Evolutionary conservation across 78 protist genomes (phyloP).

Genomic region (Emiliania huxleyi): DNA sequence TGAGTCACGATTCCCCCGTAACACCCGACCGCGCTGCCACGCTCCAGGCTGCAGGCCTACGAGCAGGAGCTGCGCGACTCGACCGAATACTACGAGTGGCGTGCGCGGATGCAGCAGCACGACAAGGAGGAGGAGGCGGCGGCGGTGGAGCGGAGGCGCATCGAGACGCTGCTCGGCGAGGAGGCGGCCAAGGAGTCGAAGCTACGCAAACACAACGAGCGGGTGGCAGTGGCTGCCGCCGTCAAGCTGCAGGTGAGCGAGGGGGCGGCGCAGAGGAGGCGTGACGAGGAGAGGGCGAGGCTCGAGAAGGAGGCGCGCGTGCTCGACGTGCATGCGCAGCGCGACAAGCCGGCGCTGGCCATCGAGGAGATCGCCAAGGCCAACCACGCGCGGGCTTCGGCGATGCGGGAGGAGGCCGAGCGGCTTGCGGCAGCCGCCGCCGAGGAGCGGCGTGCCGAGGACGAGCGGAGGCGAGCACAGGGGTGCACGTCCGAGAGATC

Average conservation of each 20-base stretch:
- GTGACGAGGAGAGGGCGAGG: not conserved
- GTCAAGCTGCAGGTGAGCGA: not conserved
- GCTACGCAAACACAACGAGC: not conserved
- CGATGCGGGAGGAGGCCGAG: not conserved
- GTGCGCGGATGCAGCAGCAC: not conserved
- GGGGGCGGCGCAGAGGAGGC: not conserved
- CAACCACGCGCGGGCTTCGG: not conserved
- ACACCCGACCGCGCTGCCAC: no score
- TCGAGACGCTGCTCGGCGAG: not conserved
- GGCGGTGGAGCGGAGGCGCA: not conserved
- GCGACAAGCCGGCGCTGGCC: not conserved
- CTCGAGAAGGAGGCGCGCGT: not conserved
- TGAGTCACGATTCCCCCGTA: no score
- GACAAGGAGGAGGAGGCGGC: not conserved
- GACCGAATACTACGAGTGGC: slow-evolving; percentile 28
- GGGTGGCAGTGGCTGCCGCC: not conserved
- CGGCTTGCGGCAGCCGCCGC: not conserved
- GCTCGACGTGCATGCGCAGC: not conserved
- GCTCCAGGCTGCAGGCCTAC: not conserved
- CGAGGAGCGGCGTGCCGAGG: not conserved
- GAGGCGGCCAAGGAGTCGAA: slow-evolving; percentile 8
- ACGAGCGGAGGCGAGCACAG: not conserved
- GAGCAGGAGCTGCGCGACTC: slow-evolving; percentile 45
- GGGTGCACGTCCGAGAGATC: no score
- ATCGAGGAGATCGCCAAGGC: not conserved